A percentile compares a stretch with the other conserved stretches of the same genome.
These are phyloP conservation scores for Nidularia sp. DNA, from an alignment of 768 basidiomycete species.

Conservation along the genomic window DNA sequence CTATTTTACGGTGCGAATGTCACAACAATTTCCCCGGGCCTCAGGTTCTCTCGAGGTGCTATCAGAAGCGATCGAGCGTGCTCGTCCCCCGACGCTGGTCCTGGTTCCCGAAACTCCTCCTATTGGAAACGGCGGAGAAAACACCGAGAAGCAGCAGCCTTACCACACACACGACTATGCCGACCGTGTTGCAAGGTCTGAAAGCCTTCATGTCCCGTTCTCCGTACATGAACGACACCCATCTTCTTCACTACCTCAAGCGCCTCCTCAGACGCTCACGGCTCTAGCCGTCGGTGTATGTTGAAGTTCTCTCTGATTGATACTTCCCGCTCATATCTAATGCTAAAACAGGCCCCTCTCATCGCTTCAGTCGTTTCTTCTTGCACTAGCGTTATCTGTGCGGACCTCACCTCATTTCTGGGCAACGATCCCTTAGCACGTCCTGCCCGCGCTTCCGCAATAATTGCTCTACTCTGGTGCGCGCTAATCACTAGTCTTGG, in stretches of 20 bases:
- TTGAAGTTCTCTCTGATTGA: background rate
- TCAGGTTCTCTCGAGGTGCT: background rate
- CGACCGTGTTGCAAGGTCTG: background rate
- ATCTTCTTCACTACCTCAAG: background rate
- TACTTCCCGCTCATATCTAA: too few species aligned
- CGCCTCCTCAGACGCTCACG: background rate
- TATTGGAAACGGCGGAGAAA: background rate
- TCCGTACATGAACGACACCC: background rate
- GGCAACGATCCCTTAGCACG: conserved; percentile 2
- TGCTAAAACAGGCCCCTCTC: conserved; percentile 2
- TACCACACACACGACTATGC: background rate
- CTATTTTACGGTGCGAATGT: too few species aligned
- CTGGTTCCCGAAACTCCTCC: background rate
- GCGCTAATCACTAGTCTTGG: conserved; percentile 6
- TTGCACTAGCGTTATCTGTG: conserved; percentile 4
- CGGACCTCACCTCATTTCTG: conserved; percentile 2
- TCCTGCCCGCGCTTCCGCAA: conserved; percentile 3
- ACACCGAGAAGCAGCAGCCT: background rate
- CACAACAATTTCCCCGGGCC: background rate
- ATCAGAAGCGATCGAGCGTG: background rate
- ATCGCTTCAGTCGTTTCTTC: conserved; percentile 6
- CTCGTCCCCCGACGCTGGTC: background rate
- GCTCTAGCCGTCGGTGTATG: background rate
- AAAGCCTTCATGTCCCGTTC: background rate
- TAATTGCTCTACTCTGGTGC: conserved; percentile 6